A percentile compares a stretch with the other conserved stretches of the same genome.
Evolutionary conservation across 371 early-diverging fungal genomes (phyloP).

Genomic region (Chytridium lagenaria): DNA sequence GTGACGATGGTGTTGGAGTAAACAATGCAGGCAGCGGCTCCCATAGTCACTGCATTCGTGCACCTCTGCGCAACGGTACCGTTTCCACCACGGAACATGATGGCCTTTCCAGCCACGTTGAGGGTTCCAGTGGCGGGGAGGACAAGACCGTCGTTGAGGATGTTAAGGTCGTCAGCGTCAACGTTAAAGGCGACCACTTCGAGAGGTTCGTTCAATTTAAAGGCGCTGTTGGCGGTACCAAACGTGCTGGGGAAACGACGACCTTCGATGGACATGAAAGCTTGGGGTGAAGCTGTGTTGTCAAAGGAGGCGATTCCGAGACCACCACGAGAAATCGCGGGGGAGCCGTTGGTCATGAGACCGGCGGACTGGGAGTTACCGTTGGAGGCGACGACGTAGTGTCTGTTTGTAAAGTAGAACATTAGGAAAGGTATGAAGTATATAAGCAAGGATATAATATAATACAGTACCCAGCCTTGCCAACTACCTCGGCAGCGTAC

Average conservation of each 20-base stretch:
- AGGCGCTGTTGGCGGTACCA: conserved; percentile 11
- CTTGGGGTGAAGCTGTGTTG: background rate
- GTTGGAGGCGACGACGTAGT: conserved; percentile 42
- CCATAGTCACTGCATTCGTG: conserved; percentile 21
- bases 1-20: conserved; percentile 31
- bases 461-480: conserved; percentile 27
- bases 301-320: conserved; percentile 24
- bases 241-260: background rate
- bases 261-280: conserved; percentile 3
- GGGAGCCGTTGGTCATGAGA: conserved; percentile 63
- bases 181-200: conserved; percentile 14
- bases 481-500: conserved; percentile 31
- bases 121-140: background rate
- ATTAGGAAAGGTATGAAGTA: background rate
- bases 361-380: conserved; percentile 79
- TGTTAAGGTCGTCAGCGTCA: conserved; percentile 11
- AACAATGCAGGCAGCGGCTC: conserved; percentile 37
- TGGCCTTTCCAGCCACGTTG: conserved; percentile 29
- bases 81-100: conserved; percentile 16
- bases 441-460: background rate
- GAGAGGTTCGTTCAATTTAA: conserved; percentile 6
- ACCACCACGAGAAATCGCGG: conserved; percentile 54
- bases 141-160: conserved; percentile 10
- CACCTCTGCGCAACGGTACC: background rate
- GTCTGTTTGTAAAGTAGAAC: background rate